A percentile compares a stretch with the other conserved stretches of the same genome.
Conservation (phyloP, 2,329 filamentous ascomycete genomes). For the Endothia cerciana region DNA sequence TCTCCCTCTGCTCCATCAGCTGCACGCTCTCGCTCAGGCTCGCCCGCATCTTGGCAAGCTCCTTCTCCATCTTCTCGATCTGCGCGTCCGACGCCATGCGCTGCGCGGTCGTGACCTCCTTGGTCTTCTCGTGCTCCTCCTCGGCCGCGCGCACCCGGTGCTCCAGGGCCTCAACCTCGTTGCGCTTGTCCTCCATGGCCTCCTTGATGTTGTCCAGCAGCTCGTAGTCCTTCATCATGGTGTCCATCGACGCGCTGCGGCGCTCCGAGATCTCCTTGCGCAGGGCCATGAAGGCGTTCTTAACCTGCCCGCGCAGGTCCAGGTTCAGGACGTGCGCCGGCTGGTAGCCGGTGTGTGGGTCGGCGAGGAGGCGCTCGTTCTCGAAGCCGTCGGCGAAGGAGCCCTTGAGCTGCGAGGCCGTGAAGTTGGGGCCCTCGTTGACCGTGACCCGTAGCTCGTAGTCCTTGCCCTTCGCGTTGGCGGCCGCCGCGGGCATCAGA, state of each 20-base stretch:
- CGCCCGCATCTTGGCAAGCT: slow-evolving; percentile 89
- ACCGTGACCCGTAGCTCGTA: slow-evolving; percentile 87
- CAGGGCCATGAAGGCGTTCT: slow-evolving; percentile 75
- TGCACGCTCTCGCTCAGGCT: slow-evolving; percentile 85
- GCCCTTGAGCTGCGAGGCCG: slow-evolving; percentile 59
- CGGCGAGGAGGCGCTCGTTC: slow-evolving; percentile 79
- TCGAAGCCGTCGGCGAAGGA: slow-evolving; percentile 48
- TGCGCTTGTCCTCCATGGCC: slow-evolving; percentile 92
- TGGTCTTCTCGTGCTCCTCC: slow-evolving; percentile 92
- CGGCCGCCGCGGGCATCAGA: slow-evolving; percentile 81
- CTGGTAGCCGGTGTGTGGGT: slow-evolving; percentile 84
- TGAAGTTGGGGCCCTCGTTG: slow-evolving; percentile 78
- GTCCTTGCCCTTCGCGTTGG: slow-evolving; percentile 81
- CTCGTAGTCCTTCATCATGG: slow-evolving; percentile 93
- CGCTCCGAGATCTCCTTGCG: slow-evolving; percentile 93
- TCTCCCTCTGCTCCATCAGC: slow-evolving; percentile 90
- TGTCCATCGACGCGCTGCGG: slow-evolving; percentile 78
- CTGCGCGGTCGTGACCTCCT: slow-evolving; percentile 83
- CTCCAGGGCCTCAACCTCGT: slow-evolving; percentile 88
- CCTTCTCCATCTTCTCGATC: slow-evolving; percentile 98
- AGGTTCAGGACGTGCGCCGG: slow-evolving; percentile 86
- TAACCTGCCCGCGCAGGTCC: slow-evolving; percentile 82
- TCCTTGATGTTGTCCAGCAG: slow-evolving; percentile 93
- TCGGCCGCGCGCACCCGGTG: slow-evolving; percentile 87
- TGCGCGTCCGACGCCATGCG: slow-evolving; percentile 89